A percentile compares a stretch with the other conserved stretches of the same genome.
These are phyloP conservation scores for Russula brevipes DNA, from an alignment of 768 basidiomycete genomes.

Conservation along the genomic window DNA sequence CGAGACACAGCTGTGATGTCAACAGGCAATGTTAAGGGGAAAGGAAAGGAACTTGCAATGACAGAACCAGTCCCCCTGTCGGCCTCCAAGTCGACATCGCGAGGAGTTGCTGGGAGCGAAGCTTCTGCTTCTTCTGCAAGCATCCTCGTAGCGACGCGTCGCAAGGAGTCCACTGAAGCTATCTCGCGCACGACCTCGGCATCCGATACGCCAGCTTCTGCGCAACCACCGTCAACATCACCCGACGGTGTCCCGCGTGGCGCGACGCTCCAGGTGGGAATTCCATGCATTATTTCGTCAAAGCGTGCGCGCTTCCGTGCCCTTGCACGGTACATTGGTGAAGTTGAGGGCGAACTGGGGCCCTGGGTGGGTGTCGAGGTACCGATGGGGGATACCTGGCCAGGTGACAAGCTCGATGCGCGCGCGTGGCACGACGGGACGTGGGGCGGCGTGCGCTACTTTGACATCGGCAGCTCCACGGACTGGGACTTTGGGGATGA, in stretches of 20 bases:
- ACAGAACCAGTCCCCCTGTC: conserved; percentile 19
- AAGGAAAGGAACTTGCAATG: conserved; percentile 19
- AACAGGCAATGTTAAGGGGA: conserved; percentile 12
- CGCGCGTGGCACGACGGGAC: conserved; percentile 84
- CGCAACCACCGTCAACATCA: conserved; percentile 7
- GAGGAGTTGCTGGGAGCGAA: conserved; percentile 3
- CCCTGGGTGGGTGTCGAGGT: conserved; percentile 93
- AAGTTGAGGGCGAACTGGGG: conserved; percentile 73
- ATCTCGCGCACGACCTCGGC: conserved; percentile 27
- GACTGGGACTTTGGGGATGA: conserved; percentile 61
- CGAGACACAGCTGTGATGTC: not conserved
- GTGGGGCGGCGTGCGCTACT: conserved; percentile 78
- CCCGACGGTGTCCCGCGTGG: conserved; percentile 43
- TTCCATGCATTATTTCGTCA: conserved; percentile 84
- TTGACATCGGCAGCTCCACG: conserved; percentile 57
- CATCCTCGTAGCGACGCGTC: conserved; percentile 32
- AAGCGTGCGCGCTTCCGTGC: conserved; percentile 82
- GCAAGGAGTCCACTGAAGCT: conserved; percentile 38
- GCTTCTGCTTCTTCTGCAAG: conserved; percentile 29
- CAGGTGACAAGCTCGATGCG: conserved; percentile 48
- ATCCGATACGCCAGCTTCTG: conserved; percentile 15
- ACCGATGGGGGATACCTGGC: conserved; percentile 57
- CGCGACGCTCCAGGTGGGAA: conserved; percentile 76
- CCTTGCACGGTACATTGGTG: conserved; percentile 82
- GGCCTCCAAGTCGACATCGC: not conserved